Conservation (phyloP, 768 basidiomycete genomes). For the Rhizopogon salebrosus region DNA sequence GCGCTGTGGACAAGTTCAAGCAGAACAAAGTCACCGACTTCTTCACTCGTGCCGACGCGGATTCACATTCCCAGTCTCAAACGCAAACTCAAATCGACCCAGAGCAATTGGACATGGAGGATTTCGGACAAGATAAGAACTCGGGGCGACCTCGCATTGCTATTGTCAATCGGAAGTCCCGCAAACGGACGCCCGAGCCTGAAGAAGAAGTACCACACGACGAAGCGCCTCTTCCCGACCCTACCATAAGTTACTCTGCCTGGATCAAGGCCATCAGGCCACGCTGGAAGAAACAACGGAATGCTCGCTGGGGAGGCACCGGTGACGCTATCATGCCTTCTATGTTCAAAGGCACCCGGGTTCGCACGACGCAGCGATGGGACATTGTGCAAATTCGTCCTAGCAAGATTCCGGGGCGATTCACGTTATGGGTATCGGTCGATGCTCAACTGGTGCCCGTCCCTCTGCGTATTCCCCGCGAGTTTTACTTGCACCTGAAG, state of each 20-base stretch:
- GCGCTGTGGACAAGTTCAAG: slow-evolving; percentile 91
- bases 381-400: slow-evolving; percentile 89
- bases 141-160: slow-evolving; percentile 39
- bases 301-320: slow-evolving; percentile 38
- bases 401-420: slow-evolving; percentile 74
- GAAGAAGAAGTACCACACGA: slow-evolving; percentile 23
- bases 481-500: slow-evolving; percentile 92
- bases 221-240: slow-evolving; percentile 52
- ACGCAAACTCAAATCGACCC: slow-evolving; percentile 6
- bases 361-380: slow-evolving; percentile 70
- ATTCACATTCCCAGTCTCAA: slow-evolving; percentile 8
- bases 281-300: slow-evolving; percentile 65
- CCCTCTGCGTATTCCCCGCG: slow-evolving; percentile 79
- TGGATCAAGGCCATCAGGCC: slow-evolving; percentile 78
- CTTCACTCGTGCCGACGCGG: slow-evolving; percentile 40
- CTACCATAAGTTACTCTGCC: slow-evolving; percentile 56
- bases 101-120: slow-evolving; percentile 56
- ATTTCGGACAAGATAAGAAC: slow-evolving; percentile 31
- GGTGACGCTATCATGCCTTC: slow-evolving; percentile 50
- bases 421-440: slow-evolving; percentile 82
- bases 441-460: slow-evolving; percentile 76
- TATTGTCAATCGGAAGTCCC: slow-evolving; percentile 47
- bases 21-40: slow-evolving; percentile 98
- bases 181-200: slow-evolving; percentile 38
- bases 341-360: slow-evolving; percentile 65